Base-by-base conservation (phyloP, 768 basidiomycete genomes). In the Pleurotus salmoneostramineus region DNA sequence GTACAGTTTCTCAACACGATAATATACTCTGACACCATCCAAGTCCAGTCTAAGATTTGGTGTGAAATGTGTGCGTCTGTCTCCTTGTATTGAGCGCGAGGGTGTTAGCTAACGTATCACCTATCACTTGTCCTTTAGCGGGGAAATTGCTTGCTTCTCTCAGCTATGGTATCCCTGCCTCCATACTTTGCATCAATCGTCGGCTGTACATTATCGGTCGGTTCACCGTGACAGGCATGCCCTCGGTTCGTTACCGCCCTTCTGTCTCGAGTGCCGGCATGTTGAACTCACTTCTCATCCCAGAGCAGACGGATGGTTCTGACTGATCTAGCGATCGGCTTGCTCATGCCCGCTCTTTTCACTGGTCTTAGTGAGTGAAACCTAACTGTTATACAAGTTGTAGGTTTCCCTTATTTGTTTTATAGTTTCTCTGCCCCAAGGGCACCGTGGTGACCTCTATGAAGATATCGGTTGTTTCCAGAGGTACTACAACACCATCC, bases 1-100 rank as follows among this genome's bases (percentile, higher is more conserved):
- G 72, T 73, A 12, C 60, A 69, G 8, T 75, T 71, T 60, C 64
- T 84, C 58, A 82, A 84, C 66, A 68, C 75, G 4, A 64, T 83
- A 32, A 59, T 84, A 4, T 87, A 43, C 15, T 17, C 40, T 32
- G 32, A 43, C 27, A 55, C 37, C 6, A 40, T 43, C 31, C 17
- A 55, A 11, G 40, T 55, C 1, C 36, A 43, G 43, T 55, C 52
- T 27, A 40, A 36, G 4, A 55, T 55, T 11, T 55, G 52, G 52
- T 55, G 52, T 31, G 52, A 55, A 27, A 15, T 55, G 40, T 55
- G 52, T 55, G 17, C 40, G 52, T 42, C 12, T 15, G 17, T 40
- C 8, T 40, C 10, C 37, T n/a, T 40, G 37, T 10, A 40, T n/a
- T 40, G 8, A 10, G 37, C 21, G 21, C 21, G 21, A 27, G 21